These are phyloP conservation scores for Dothistroma pini DNA, from an alignment of 2,329 filamentous ascomycete genomes.

Conservation along the genomic window DNA sequence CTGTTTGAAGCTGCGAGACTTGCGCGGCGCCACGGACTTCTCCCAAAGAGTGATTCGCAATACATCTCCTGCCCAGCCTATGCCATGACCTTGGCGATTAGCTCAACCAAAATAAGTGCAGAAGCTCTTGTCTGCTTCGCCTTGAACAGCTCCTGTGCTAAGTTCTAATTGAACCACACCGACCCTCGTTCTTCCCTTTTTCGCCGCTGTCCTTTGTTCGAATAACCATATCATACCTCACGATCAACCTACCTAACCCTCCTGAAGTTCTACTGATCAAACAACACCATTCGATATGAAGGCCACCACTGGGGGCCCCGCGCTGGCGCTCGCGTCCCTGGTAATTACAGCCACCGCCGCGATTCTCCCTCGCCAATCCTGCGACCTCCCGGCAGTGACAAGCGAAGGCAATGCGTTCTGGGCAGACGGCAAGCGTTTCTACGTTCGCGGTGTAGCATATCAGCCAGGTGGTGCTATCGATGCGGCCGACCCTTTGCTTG, in stretches of 20 bases:
- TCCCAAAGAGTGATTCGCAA: background rate
- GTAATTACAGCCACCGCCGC: conserved; percentile 12
- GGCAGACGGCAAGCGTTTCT: conserved; percentile 57
- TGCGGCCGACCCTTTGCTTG: conserved; percentile 69
- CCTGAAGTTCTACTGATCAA: background rate
- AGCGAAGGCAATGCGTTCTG: conserved; percentile 46
- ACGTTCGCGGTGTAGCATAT: conserved; percentile 58
- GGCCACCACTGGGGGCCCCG: conserved; percentile 12
- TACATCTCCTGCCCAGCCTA: background rate
- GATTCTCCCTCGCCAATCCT: conserved; percentile 19
- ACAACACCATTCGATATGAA: conserved; percentile 17
- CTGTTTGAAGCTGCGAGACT: background rate
- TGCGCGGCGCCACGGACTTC: background rate
- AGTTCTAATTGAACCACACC: background rate
- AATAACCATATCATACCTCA: background rate
- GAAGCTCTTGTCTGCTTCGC: background rate
- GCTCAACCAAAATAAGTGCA: background rate
- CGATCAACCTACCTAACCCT: background rate
- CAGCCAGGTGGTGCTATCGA: conserved; percentile 56
- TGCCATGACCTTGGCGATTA: background rate
- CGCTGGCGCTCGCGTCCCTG: conserved; percentile 22
- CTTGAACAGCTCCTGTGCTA: background rate
- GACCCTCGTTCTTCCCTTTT: background rate
- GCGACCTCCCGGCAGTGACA: conserved; percentile 23
- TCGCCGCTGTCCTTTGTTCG: background rate